Evolutionary conservation across 176 grass and related monocot species (phyloP).

Genomic region (Zea luxurians): DNA sequence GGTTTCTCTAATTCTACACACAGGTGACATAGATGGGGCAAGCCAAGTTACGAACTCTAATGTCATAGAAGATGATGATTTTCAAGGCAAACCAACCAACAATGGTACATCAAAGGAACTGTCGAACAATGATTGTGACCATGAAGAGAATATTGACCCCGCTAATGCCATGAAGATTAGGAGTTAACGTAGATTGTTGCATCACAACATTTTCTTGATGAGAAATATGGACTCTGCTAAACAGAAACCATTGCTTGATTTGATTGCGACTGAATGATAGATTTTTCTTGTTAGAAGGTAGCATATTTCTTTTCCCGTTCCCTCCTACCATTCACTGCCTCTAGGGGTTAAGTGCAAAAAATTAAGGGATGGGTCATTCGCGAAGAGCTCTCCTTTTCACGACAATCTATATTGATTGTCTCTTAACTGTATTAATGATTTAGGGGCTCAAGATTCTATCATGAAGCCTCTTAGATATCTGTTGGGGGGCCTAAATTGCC

Average conservation of each 20-base stretch:
- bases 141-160: slow-evolving; percentile 56
- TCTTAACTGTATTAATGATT: too few relatives aligned
- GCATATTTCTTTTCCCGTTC: background rate
- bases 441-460: too few relatives aligned
- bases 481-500: too few relatives aligned
- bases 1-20: slow-evolving; percentile 34
- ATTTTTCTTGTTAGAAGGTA: slow-evolving; percentile 1
- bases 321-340: background rate
- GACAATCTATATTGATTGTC: too few relatives aligned
- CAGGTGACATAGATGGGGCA: slow-evolving; percentile 34
- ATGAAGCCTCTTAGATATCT: too few relatives aligned
- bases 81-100: slow-evolving; percentile 46
- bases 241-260: slow-evolving; percentile 16
- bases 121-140: slow-evolving; percentile 56
- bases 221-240: slow-evolving; percentile 7
- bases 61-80: slow-evolving; percentile 39
- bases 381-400: too few relatives aligned
- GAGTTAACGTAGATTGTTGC: slow-evolving; percentile 44
- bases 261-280: background rate
- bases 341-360: background rate
- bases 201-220: background rate
- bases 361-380: too few relatives aligned
- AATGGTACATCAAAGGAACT: slow-evolving; percentile 69
- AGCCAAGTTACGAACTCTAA: slow-evolving; percentile 26
- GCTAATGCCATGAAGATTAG: slow-evolving; percentile 57